These are phyloP conservation scores for Carallia pectinifolia DNA, from an alignment of 345 rosid species.

Conservation along the genomic window DNA sequence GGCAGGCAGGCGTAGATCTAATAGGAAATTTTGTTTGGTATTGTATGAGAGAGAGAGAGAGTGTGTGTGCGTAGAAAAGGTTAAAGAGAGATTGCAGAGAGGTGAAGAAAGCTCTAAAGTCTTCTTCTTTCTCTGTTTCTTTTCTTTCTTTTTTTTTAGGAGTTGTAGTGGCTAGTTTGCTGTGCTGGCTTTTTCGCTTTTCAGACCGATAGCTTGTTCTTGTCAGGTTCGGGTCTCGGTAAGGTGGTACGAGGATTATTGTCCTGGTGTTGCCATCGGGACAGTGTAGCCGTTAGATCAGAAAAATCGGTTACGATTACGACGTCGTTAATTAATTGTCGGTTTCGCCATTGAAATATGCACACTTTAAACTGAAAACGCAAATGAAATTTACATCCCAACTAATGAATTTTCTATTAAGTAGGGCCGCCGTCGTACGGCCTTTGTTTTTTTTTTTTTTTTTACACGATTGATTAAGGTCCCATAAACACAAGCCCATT, in stretches of 20 bases:
- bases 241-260: background rate
- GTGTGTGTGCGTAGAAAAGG: too few species aligned
- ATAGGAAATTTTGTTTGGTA: background rate
- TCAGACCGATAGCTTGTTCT: background rate
- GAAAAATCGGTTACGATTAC: too few species aligned
- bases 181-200: background rate
- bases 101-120: constrained; percentile 29
- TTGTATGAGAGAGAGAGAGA: background rate
- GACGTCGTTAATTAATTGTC: too few species aligned
- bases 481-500: too few species aligned
- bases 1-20: background rate
- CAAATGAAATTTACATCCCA: too few species aligned
- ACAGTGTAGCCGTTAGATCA: background rate
- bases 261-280: background rate
- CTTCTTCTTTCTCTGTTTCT: constrained; percentile 11
- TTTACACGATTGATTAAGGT: too few species aligned
- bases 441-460: too few species aligned
- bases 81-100: constrained; percentile 5
- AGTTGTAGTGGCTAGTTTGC: background rate
- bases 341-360: too few species aligned
- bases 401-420: too few species aligned
- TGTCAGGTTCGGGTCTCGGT: background rate
- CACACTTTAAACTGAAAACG: too few species aligned
- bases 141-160: background rate
- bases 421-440: too few species aligned